phyloP scores from a whole-genome alignment of 2,329 filamentous ascomycete genomes.

The Rutstroemia sp. region DNA sequence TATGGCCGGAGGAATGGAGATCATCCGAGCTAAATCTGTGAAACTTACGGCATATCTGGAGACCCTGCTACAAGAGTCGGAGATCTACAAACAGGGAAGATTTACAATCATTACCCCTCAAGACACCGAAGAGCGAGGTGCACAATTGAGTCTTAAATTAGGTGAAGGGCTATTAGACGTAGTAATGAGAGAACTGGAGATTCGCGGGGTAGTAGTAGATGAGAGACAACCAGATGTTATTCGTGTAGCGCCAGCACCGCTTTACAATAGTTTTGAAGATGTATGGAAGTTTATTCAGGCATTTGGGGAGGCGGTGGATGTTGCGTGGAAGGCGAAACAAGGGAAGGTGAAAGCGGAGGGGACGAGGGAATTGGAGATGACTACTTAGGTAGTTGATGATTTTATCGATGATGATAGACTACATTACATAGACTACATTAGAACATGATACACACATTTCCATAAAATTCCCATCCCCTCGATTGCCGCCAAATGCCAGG shows the following conservation, averaged over 20 bases:
- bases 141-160: constrained; percentile 63
- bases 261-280: constrained; percentile 68
- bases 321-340: constrained; percentile 18
- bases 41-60: constrained; percentile 64
- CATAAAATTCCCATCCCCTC: no score
- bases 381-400: background rate
- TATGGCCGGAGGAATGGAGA: constrained; percentile 51
- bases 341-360: constrained; percentile 1
- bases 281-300: constrained; percentile 48
- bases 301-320: constrained; percentile 32
- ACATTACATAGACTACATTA: no score
- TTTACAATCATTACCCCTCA: constrained; percentile 60
- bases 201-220: constrained; percentile 60
- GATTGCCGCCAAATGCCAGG: no score
- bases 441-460: no score
- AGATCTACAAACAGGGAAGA: constrained; percentile 25
- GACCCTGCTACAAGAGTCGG: constrained; percentile 41
- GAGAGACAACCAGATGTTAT: constrained; percentile 71
- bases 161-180: constrained; percentile 51
- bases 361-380: constrained; percentile 6
- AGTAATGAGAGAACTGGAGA: constrained; percentile 55
- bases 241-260: constrained; percentile 63
- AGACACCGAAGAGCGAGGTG: constrained; percentile 57
- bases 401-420: background rate
- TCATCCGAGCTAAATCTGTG: constrained; percentile 58